Evolutionary conservation across 805 yeast species (phyloP).

Genomic region (Middelhovenomyces tepae): DNA sequence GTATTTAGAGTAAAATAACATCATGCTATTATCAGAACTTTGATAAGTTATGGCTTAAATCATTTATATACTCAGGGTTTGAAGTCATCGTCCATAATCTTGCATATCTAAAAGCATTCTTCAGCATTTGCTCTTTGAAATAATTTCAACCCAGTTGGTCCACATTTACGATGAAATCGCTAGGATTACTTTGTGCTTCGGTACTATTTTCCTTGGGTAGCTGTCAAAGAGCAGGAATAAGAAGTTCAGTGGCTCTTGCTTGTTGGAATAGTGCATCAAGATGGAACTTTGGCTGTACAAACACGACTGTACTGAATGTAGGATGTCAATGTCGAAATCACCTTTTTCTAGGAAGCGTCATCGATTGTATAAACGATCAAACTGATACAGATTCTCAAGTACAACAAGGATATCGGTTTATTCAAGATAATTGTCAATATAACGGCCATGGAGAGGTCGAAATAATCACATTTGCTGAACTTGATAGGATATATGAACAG

Average conservation of each 20-base stretch:
- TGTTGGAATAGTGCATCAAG: constrained; percentile 26
- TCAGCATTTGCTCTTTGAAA: too few species aligned
- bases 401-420: constrained; percentile 19
- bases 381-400: constrained; percentile 18
- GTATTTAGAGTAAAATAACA: too few species aligned
- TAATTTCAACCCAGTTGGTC: too few species aligned
- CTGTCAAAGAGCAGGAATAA: constrained; percentile 27
- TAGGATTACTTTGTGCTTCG: too few species aligned
- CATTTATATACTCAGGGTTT: too few species aligned
- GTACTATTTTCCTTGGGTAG: too few species aligned
- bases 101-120: too few species aligned
- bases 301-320: constrained; percentile 2
- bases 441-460: constrained; percentile 21
- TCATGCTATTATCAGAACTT: too few species aligned
- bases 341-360: constrained; percentile 24
- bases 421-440: constrained; percentile 22
- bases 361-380: constrained; percentile 21
- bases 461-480: constrained; percentile 15
- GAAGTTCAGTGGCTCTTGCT: constrained; percentile 23
- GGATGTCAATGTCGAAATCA: constrained; percentile 23
- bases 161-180: too few species aligned
- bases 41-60: too few species aligned
- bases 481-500: constrained; percentile 27
- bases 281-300: constrained; percentile 24
- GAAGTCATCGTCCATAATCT: too few species aligned